Percentiles rank a stretch among this genome's conserved stretches.
Conservation (phyloP, 2,329 filamentous ascomycete genomes). For the Fusarium tuaranense region DNA sequence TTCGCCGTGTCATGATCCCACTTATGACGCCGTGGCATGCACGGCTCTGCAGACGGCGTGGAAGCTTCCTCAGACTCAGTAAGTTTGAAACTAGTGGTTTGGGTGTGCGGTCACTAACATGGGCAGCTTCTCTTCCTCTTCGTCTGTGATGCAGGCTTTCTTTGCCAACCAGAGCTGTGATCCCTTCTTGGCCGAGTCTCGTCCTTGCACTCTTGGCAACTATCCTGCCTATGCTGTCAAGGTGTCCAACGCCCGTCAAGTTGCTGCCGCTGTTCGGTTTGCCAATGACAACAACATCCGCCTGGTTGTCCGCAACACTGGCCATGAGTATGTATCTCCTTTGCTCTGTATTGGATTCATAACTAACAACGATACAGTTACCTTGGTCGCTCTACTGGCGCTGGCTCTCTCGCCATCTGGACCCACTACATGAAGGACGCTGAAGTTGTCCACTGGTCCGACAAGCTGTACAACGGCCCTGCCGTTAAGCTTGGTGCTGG, state of each 20-base stretch:
- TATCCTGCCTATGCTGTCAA: conserved; percentile 57
- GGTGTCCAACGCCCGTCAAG: conserved; percentile 47
- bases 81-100: conserved; percentile 32
- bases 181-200: conserved; percentile 46
- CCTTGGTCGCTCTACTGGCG: conserved; percentile 69
- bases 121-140: conserved; percentile 37
- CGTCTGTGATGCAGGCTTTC: conserved; percentile 50
- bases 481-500: conserved; percentile 68
- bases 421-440: conserved; percentile 57
- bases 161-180: conserved; percentile 56
- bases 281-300: conserved; percentile 56
- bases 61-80: conserved; percentile 59
- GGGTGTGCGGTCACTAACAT: background rate
- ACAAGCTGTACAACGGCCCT: conserved; percentile 59
- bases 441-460: conserved; percentile 53
- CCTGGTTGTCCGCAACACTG: conserved; percentile 64
- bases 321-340: conserved; percentile 58
- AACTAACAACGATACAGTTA: background rate
- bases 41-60: conserved; percentile 55
- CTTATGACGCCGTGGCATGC: conserved; percentile 61
- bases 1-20: conserved; percentile 60
- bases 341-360: background rate
- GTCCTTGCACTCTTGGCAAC: conserved; percentile 58
- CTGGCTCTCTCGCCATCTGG: conserved; percentile 55
- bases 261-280: conserved; percentile 49